A percentile compares a stretch with the other conserved stretches of the same genome.
phyloP scores from a whole-genome alignment of 164 flowering plant genomes.

The Chloranthus sessilifolius region DNA sequence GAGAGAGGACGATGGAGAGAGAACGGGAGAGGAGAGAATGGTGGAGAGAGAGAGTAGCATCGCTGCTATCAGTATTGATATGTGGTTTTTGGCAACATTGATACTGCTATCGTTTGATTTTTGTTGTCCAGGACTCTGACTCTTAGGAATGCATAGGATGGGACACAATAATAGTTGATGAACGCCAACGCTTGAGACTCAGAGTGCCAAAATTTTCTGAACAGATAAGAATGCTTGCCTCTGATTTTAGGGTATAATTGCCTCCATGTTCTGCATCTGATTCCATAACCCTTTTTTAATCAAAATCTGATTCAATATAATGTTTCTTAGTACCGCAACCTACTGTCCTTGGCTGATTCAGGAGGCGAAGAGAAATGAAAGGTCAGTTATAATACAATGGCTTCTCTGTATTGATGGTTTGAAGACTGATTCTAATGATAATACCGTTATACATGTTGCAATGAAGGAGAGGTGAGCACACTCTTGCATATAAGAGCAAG shows the following conservation, averaged over 20 bases:
- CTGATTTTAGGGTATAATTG: constrained; percentile 41
- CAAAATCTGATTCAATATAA: constrained; percentile 37
- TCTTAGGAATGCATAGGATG: constrained; percentile 37
- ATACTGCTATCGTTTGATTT: background rate
- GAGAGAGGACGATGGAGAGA: too few species aligned
- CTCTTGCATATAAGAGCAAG: constrained; percentile 36
- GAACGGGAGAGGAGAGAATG: too few species aligned
- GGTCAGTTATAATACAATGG: too few species aligned
- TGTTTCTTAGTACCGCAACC: constrained; percentile 31
- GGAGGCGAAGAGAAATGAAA: constrained; percentile 9
- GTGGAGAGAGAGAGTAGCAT: too few species aligned
- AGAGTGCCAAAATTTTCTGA: constrained; percentile 29
- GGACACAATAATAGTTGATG: constrained; percentile 66
- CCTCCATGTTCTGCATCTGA: constrained; percentile 4
- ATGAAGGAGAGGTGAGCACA: constrained; percentile 46
- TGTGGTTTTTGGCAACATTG: too few species aligned
- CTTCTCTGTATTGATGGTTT: constrained; percentile 6
- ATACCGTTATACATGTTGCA: constrained; percentile 13
- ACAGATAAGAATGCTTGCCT: constrained; percentile 33
- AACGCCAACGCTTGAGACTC: constrained; percentile 39
- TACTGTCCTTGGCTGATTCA: constrained; percentile 47
- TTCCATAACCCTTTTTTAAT: background rate
- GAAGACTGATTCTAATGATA: constrained; percentile 23
- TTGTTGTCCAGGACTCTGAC: constrained; percentile 55
- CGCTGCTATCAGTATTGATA: too few species aligned